Evolutionary conservation across 768 basidiomycete species (phyloP), one percentile per base, ranked within the genome.

Genomic region (Suillus hirtellus): DNA sequence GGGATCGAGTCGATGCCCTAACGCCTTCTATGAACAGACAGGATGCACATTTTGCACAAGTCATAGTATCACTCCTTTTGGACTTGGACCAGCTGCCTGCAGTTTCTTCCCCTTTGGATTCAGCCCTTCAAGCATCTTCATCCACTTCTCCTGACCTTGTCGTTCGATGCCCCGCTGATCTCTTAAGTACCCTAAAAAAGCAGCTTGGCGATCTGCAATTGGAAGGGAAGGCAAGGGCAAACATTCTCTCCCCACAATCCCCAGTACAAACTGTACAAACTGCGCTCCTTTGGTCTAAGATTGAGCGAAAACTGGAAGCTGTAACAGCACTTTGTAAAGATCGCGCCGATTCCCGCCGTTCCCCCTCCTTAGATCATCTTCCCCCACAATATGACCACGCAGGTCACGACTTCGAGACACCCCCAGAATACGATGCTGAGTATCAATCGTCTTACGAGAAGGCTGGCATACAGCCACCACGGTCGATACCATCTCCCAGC

Each of bases 231-330:
- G 60, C 60, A 42, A 31, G 27, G 38, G 60, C 56, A 58, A 37
- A 24, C 24, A 42, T 15, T 31, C 24, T 38, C 37, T 58, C 37
- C 14, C 1, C 35, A 7, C 60, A 37, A 14, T 61, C 82, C 24
- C 86, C 86, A 3, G 78, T 79, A 14, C 77, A 81, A 42, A 80
- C 71, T 11, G 84, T 89, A 2, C 87, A 90, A 69, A 76, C 81
- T 1, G 82, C 89, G 0, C 78, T 93, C 14, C 76, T 95, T 0
- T 95, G 93, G 92, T 78, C 84, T 3, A 80, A 83, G 40, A 87
- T 95, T 37, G 91, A 93, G 67, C 81, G 85, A 59, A 84, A 93
- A 56, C 81, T 94, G 2, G 93, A 93, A 67, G 78, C 76, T 17
- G 84, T 95, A 17, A 80, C 88, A 0, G 74, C 82, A 3, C 80